These are phyloP conservation scores for Myxozyma neglecta DNA, from an alignment of 805 yeast species.

Conservation along the genomic window DNA sequence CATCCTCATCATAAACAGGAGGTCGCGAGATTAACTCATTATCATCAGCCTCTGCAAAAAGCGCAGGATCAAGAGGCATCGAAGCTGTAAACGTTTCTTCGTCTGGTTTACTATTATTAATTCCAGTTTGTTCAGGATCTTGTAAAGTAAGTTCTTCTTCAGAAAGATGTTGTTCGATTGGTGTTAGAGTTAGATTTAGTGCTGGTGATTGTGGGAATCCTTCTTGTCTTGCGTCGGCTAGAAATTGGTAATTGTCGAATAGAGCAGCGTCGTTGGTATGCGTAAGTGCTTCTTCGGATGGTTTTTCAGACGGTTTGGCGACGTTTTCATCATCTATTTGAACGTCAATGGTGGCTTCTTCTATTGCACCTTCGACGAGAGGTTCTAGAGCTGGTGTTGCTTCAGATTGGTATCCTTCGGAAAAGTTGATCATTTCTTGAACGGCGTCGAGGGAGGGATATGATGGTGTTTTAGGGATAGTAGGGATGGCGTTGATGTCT, in stretches of 20 bases:
- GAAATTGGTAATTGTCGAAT: neutral
- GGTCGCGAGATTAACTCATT: neutral
- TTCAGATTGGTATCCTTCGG: no score
- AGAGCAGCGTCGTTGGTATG: neutral
- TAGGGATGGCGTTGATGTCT: neutral
- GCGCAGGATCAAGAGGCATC: slow-evolving; percentile 14
- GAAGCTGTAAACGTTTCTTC: neutral
- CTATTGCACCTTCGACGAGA: no score
- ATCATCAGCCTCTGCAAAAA: slow-evolving; percentile 1
- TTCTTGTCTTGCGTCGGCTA: neutral
- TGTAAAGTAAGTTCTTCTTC: neutral
- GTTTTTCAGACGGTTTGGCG: neutral
- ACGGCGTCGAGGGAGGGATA: no score
- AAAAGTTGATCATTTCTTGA: no score
- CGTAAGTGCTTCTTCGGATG: neutral
- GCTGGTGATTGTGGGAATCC: no score
- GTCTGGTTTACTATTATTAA: neutral
- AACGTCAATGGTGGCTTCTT: no score
- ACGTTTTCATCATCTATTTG: neutral
- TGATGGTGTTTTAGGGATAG: no score
- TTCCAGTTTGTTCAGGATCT: neutral
- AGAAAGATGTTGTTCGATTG: neutral
- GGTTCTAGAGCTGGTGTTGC: no score
- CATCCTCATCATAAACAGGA: neutral
- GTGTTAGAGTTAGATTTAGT: neutral